Evolutionary conservation across 345 rosid genomes (phyloP), one percentile per base, ranked within the genome.

Genomic region (Angophora floribunda): DNA sequence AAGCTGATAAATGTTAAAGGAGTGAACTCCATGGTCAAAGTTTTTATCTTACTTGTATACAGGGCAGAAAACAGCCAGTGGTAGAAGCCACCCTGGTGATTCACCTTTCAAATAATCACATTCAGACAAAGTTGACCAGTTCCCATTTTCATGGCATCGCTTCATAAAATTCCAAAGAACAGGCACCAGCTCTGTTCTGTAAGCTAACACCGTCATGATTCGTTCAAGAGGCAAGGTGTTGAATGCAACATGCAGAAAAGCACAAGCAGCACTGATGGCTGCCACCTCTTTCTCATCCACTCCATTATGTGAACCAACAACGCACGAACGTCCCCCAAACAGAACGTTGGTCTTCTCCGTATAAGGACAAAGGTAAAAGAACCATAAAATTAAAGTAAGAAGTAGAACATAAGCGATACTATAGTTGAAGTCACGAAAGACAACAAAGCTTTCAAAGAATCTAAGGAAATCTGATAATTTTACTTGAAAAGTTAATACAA

Each of bases 31-130:
- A 41, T 5, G 57, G 36, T 19, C 44, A 65, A 51, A 85, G 28
- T 16, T 87, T 45, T 85, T 51, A 41, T 86, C 99, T 95, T 93
- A 97, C 99, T 97, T 98, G 91, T 96, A 98, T 86, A 98, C 95
- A 80, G 99, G 99, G 91, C 99, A 97, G 90, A 98, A 98, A 90
- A 98, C 99, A 88, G 95, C 94, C 87, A 98, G 93, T 63, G 99
- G 99, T 87, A 98, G 90, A 49, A 98, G 95, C 99, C 99, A 98
- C 86, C 97, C 99, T 88, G 99, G 97, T 41, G 94, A 95, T 92
- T 98, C 99, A 88, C 94, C 97, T 59, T 96, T 93, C 87, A 94
- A 94, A 92, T 93, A 93, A 89, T 94, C 92, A 87, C 93, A 94
- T 89, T 91, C 94, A 86, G 94, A 93, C 90, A 95, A 92, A 88